Evolutionary conservation across 75 land plant genomes (phyloP), one percentile per base, ranked within the genome.

Genomic region (Cunninghamia lanceolata): DNA sequence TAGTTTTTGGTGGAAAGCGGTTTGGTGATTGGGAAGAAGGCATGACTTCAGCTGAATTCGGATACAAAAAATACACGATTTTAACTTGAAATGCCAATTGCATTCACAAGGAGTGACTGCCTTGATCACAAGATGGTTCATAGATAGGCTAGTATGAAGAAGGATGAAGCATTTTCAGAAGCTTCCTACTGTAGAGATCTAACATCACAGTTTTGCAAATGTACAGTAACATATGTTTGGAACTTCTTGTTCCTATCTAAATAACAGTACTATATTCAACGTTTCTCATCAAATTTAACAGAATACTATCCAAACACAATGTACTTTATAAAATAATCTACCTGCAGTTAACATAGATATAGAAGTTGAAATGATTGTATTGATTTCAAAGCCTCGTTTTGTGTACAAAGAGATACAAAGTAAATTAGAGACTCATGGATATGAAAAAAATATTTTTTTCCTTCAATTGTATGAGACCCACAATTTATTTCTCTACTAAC

Each of bases 1-100:
- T 98, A 43, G 93, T 97, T 15, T 98, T 98, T 92, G 99, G 99
- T 74, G 99, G 99, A 5, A 90, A 90, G 14, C 68, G 86, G 13
- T 87, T 96, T 87, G 98, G 99, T 28, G 99, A 98, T 83, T 98
- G 99, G 99, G 98, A 96, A 84, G 97, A 98, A 34, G 99, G 99
- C 54, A 94, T 98, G 99, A 95, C 91, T n/a, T 88, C 82, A 63
- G 86, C 89, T 25, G 97, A 95, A 45, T 85, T 88, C 85, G 99
- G 99, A 38, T 96, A 96, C 88, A 98, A 89, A 89, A 89, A 85
- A 42, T 96, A 95, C 92, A 94, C 92, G 82, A 95, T 98, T 56
- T 98, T 86, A 94, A 43, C 59, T 36, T 43, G 30, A 40, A 81
- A 3, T 35, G 38, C 3, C 30, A 81, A 40, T 34, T 25, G 13